Base-by-base conservation (phyloP, 148 eudicot species). In the Rhododendron ferrugineum region DNA sequence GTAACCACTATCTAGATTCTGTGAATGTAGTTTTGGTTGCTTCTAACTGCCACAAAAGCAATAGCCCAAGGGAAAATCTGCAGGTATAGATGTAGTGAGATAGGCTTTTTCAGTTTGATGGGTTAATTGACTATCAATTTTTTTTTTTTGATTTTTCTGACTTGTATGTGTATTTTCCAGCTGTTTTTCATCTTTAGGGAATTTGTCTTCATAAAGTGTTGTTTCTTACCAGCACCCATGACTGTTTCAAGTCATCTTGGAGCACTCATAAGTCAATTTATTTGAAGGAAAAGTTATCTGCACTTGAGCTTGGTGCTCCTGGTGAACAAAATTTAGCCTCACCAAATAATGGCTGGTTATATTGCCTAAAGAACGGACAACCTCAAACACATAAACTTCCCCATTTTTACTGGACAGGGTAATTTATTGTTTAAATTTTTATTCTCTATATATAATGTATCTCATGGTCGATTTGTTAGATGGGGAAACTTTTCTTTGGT, bases 161-260 rank as follows among this genome's bases (percentile, higher is more conserved):
- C 4, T 62, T 62, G 28, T 62, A 23, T 23, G 70, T n/a, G n/a
- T n/a, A n/a, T 62, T 62, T 23, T 34, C 30, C 70, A 62, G 13
- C 30, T 62, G 10, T 23, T 23, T 6, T 62, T 62, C 30, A 62
- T 23, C 30, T 62, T 62, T 62, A 7, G 9, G 70, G 70, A 62
- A 62, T 62, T 62, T 82, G 56, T 82, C 36, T 52, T 91, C 68
- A 88, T 80, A 44, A 83, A 77, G 62, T 36, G 8, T 11, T 78
- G 56, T 78, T 68, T 85, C 70, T 81, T 87, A 58, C 62, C 89
- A 97, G 99, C 91, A 88, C 99, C 62, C 99, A 97, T 89, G 98
- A 94, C 28, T 94, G 99, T 94, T 97, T 97, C 91, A 97, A 94
- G 92, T 94, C 89, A 86, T 94, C 98, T 15, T 97, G 99, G 99